Base-by-base conservation (phyloP, 1,139 yeast genomes). In the Hansenula lynferdii region DNA sequence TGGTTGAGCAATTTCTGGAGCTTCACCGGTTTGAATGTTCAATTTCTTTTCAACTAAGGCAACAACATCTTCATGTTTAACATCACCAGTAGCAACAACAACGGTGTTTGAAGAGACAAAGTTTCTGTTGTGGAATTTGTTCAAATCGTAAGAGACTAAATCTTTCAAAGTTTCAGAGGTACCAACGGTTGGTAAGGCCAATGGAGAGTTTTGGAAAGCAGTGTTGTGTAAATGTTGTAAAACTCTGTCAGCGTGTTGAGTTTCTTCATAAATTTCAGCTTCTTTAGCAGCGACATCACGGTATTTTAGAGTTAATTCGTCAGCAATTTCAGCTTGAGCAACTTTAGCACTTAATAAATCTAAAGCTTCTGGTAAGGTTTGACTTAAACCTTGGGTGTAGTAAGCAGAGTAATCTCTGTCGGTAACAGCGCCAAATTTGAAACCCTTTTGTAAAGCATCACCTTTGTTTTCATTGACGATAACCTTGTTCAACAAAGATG, bases 201-300 rank as follows among this genome's bases (percentile, higher is more conserved):
- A 70, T 19, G 92, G 80, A 56, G 85, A 80, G 56, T 87, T 86
- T 67, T 84, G 95, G 83, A 75, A 85, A 40, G 94, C 94, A 44
- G 89, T 74, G 45, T 89, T 75, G 56, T 78, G 77, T 68, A 84
- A 73, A 64, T 85, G 94, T 65, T 81, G 85, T 52, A 78, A 58
- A 37, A 80, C 83, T 70, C 64, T 61, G 32, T 52, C 54, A 23
- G 60, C 54, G 39, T 61, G 65, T 43, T 61, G 50, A 20, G 38
- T 49, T 34, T 54, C 57, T 51, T 68, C 72, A 36, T 70, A 60
- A 33, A 51, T 44, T 34, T 64, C 69, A 48, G 72, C 67, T 38
- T 63, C 53, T 19, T 54, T 48, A 63, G 60, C 50, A 67, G 59
- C 45, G 60, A 51, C 48, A 60, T 59, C 52, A 66, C 76, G 35